These are phyloP conservation scores for Naumovozyma castellii DNA, from an alignment of 805 yeast species.

Conservation along the genomic window DNA sequence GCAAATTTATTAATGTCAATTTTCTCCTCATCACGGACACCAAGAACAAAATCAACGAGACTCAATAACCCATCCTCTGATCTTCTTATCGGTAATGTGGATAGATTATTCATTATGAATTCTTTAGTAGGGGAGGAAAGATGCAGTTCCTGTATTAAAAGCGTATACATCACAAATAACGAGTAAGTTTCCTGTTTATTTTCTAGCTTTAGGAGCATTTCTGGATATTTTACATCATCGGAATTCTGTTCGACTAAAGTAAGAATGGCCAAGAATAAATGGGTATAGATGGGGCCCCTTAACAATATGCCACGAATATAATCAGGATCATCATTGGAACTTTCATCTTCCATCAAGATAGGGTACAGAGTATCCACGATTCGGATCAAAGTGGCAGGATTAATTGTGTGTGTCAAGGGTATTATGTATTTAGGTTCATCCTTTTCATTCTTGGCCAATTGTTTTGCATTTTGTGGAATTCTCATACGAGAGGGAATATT, in stretches of 20 bases:
- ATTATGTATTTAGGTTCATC: constrained; percentile 13
- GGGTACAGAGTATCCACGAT: constrained; percentile 16
- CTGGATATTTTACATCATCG: constrained; percentile 25
- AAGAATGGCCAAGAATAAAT: constrained; percentile 42
- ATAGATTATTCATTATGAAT: constrained; percentile 41
- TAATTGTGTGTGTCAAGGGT: constrained; percentile 11
- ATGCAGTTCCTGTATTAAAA: constrained; percentile 35
- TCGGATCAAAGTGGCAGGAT: constrained; percentile 6
- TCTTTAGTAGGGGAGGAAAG: constrained; percentile 22
- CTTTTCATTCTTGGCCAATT: constrained; percentile 31
- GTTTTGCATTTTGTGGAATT: constrained; percentile 55
- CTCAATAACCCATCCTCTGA: constrained; percentile 60
- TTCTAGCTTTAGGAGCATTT: constrained; percentile 29
- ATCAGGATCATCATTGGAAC: constrained; percentile 14
- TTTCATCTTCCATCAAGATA: constrained; percentile 10
- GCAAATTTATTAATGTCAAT: constrained; percentile 56
- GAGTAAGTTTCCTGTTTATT: constrained; percentile 54
- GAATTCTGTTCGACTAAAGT: constrained; percentile 16
- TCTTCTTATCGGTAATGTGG: constrained; percentile 46
- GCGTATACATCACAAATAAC: constrained; percentile 49
- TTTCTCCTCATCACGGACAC: constrained; percentile 59
- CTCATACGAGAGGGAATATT: constrained; percentile 49
- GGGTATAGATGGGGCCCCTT: constrained; percentile 61
- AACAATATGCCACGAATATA: constrained; percentile 34
- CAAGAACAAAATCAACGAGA: constrained; percentile 66